Percentiles rank a stretch among this genome's conserved stretches.
Conservation (phyloP, 257 asterid species). For the Salvia rosmarinus region DNA sequence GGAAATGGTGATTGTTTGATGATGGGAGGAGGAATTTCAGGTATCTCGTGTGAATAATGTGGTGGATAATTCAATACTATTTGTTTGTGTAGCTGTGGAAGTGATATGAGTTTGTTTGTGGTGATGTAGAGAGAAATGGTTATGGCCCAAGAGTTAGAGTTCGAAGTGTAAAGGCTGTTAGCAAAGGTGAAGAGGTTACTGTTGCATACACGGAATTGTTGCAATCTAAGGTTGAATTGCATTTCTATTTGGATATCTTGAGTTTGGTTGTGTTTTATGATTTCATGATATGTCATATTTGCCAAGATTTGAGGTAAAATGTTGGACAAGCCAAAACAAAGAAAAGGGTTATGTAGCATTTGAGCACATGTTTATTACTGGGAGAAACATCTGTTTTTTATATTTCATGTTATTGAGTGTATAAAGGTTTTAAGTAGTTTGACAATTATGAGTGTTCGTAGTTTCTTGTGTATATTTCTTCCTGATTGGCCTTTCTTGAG, state of each 20-base stretch:
- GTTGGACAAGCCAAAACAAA: no score
- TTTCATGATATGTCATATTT: no score
- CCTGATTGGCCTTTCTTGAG: no score
- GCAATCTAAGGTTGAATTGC: constrained; percentile 89
- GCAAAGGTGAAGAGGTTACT: constrained; percentile 67
- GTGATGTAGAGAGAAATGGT: constrained; percentile 47
- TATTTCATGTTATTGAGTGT: not conserved
- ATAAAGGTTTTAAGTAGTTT: constrained; percentile 1
- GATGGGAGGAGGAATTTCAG: constrained; percentile 21
- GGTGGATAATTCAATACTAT: not conserved
- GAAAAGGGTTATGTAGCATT: no score
- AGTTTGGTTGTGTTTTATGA: not conserved
- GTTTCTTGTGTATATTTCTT: not conserved
- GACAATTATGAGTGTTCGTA: not conserved
- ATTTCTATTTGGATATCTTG: no score
- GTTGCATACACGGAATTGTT: constrained; percentile 79
- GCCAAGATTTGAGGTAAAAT: not conserved
- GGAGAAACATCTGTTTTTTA: not conserved
- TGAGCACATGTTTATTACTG: no score
- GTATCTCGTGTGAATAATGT: constrained; percentile 14
- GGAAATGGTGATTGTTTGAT: constrained; percentile 10
- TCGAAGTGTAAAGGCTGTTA: constrained; percentile 64
- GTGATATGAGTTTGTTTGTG: constrained; percentile 25
- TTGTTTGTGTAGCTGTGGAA: not conserved
- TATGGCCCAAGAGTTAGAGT: constrained; percentile 67